A percentile compares a stretch with the other conserved stretches of the same genome.
Evolutionary conservation across 768 basidiomycete genomes (phyloP).

Genomic region (Tremella yokohamensis): DNA sequence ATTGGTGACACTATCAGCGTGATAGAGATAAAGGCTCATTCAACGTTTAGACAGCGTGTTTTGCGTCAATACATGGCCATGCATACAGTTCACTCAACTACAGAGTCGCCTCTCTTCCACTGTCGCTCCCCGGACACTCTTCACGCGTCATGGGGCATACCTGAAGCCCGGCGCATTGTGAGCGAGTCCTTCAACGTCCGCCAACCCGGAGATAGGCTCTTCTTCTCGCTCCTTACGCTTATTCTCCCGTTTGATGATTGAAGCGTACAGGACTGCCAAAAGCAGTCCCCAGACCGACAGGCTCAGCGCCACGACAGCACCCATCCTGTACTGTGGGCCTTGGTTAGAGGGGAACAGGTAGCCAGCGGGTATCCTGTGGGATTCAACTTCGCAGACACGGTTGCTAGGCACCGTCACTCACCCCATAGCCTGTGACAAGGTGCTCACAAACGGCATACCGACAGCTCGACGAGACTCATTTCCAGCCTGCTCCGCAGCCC

Average conservation of each 20-base stretch:
- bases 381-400: not conserved
- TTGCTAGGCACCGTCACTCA: not conserved
- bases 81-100: no score
- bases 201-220: not conserved
- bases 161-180: no score
- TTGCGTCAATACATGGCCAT: no score
- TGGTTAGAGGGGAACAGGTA: conserved; percentile 21
- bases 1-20: no score
- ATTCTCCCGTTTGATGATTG: conserved; percentile 1
- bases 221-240: not conserved
- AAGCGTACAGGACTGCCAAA: not conserved
- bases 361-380: conserved; percentile 15
- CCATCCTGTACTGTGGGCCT: conserved; percentile 21
- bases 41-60: no score
- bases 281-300: conserved; percentile 5
- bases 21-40: no score
- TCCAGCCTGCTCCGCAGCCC: conserved; percentile 14
- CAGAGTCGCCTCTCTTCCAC: no score
- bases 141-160: no score
- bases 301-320: conserved; percentile 11
- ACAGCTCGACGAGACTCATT: conserved; percentile 7
- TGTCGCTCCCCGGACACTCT: no score
- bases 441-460: conserved; percentile 1
- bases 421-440: conserved; percentile 6
- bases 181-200: no score